Evolutionary conservation across 2,329 filamentous ascomycete species (phyloP).

Genomic region (Diaporthe aspalathi): DNA sequence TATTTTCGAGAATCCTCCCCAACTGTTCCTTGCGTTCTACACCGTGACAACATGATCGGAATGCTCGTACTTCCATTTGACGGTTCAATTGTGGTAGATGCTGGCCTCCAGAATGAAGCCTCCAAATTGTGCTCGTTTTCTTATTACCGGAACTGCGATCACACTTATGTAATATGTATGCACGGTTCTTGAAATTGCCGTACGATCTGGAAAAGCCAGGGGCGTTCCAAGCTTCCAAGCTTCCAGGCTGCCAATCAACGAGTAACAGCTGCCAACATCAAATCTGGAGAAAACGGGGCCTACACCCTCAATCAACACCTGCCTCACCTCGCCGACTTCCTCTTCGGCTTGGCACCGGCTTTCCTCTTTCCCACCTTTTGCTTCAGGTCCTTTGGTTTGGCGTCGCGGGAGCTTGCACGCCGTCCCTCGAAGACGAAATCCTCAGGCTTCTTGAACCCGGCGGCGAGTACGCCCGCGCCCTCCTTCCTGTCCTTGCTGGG

Average conservation of each 20-base stretch:
- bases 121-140: neutral
- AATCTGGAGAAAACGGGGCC: neutral
- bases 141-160: conserved; percentile 9
- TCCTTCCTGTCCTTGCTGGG: conserved; percentile 28
- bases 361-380: conserved; percentile 66
- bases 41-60: neutral
- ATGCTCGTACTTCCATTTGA: neutral
- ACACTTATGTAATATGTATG: conserved; percentile 29
- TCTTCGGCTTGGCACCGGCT: conserved; percentile 51
- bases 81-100: neutral
- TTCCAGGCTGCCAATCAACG: conserved; percentile 1
- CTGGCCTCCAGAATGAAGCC: no score
- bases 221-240: conserved; percentile 19
- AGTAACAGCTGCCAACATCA: conserved; percentile 3
- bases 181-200: conserved; percentile 5
- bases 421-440: conserved; percentile 84
- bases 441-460: conserved; percentile 70
- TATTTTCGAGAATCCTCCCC: neutral
- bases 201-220: conserved; percentile 1
- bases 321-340: conserved; percentile 39
- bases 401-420: conserved; percentile 75
- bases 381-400: conserved; percentile 71
- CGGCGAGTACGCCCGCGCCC: conserved; percentile 50
- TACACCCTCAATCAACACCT: neutral
- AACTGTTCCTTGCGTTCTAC: neutral